Percentiles rank a stretch among this genome's conserved stretches.
Conservation (phyloP, 2,329 filamentous ascomycete species). For the Moelleriella libera region DNA sequence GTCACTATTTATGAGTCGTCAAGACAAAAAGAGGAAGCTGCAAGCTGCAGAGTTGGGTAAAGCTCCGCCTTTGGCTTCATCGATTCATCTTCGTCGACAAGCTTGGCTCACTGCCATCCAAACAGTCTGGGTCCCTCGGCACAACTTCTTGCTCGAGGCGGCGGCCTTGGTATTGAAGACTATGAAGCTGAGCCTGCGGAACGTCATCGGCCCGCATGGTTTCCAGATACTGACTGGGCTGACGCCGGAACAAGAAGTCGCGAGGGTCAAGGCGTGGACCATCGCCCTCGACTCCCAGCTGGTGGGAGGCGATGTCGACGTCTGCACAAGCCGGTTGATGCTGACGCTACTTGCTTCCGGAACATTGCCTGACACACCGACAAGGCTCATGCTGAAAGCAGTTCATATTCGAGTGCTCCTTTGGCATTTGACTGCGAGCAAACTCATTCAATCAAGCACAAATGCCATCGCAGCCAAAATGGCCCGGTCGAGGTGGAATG, state of each 20-base stretch:
- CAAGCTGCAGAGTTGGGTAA: conserved; percentile 30
- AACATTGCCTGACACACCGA: conserved; percentile 71
- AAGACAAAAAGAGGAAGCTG: conserved; percentile 36
- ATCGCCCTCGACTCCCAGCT: conserved; percentile 90
- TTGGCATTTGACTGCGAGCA: conserved; percentile 59
- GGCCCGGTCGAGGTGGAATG: conserved; percentile 67
- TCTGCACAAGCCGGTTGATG: conserved; percentile 75
- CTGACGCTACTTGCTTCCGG: conserved; percentile 79
- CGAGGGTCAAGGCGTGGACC: conserved; percentile 80
- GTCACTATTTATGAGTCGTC: conserved; percentile 28
- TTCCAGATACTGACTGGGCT: conserved; percentile 71
- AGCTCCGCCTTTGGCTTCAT: conserved; percentile 62
- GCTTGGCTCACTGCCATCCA: conserved; percentile 91
- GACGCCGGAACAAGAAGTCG: conserved; percentile 72
- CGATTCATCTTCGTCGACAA: conserved; percentile 72
- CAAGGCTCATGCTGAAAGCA: conserved; percentile 79
- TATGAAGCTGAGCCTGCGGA: conserved; percentile 66
- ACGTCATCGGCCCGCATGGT: conserved; percentile 59
- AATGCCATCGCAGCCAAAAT: conserved; percentile 60
- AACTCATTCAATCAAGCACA: conserved; percentile 48
- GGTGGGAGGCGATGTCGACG: conserved; percentile 76
- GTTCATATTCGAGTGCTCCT: conserved; percentile 81
- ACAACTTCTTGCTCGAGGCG: conserved; percentile 75
- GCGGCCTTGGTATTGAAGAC: conserved; percentile 69
- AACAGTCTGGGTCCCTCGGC: conserved; percentile 79